A percentile compares a stretch with the other conserved stretches of the same genome.
Evolutionary conservation across 192 early-diverging fungal genomes (phyloP).

Genomic region (Podila minutissima): DNA sequence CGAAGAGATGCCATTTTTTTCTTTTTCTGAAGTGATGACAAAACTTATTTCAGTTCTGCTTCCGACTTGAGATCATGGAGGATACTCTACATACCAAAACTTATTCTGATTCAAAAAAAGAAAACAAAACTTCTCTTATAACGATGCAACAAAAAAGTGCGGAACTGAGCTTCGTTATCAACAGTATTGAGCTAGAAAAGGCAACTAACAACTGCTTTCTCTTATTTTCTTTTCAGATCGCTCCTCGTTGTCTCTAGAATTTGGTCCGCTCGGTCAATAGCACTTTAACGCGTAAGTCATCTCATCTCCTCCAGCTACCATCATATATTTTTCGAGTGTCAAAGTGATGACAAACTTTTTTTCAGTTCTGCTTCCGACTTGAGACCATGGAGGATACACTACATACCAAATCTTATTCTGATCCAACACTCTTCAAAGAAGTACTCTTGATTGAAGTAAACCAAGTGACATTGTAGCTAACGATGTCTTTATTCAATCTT

Average conservation of each 20-base stretch:
- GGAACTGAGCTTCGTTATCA: neutral
- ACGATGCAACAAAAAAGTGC: neutral
- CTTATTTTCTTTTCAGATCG: neutral
- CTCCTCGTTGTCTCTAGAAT: neutral
- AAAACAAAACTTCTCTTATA: neutral
- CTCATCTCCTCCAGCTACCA: too few species aligned
- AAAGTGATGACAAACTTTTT: constrained; percentile 50
- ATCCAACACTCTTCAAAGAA: neutral
- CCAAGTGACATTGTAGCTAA: neutral
- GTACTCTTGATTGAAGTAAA: neutral
- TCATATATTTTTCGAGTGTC: neutral
- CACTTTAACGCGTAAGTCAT: constrained; percentile 19
- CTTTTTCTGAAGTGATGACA: constrained; percentile 36
- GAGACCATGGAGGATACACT: constrained; percentile 50
- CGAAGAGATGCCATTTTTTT: neutral
- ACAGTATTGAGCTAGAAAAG: neutral
- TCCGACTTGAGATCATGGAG: constrained; percentile 53
- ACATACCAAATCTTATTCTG: constrained; percentile 47
- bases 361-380: constrained; percentile 57
- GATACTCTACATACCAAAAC: constrained; percentile 45
- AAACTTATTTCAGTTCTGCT: constrained; percentile 52
- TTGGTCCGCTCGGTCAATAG: neutral
- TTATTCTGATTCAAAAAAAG: constrained; percentile 45
- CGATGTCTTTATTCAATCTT: neutral
- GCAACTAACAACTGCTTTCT: neutral